phyloP scores from a whole-genome alignment of 305 asterid genomes.

The Rubia tinctorum region DNA sequence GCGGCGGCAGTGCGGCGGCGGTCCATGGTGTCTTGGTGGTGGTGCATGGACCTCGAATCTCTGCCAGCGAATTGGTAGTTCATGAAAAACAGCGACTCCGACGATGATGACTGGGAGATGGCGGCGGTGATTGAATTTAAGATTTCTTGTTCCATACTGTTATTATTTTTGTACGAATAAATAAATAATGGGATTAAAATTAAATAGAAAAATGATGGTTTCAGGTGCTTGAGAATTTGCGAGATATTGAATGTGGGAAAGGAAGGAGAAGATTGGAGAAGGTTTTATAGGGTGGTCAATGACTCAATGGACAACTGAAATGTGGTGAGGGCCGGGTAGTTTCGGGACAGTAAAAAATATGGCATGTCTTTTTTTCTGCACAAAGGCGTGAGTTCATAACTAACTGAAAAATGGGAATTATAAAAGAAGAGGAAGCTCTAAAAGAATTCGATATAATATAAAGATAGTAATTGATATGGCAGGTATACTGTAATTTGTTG shows the following conservation, averaged over 20 bases:
- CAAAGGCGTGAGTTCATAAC: too few species aligned
- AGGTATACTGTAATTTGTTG: too few species aligned
- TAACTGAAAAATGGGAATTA: too few species aligned
- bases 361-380: too few species aligned
- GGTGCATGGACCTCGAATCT: conserved; percentile 29
- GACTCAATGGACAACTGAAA: too few species aligned
- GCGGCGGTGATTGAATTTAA: conserved; percentile 3
- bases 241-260: conserved; percentile 11
- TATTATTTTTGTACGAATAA: background rate
- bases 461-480: too few species aligned
- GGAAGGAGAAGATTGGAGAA: conserved; percentile 8
- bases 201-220: background rate
- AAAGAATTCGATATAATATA: too few species aligned
- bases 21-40: conserved; percentile 51
- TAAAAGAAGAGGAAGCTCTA: too few species aligned
- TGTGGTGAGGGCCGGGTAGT: too few species aligned
- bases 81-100: conserved; percentile 16
- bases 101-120: background rate
- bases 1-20: conserved; percentile 30
- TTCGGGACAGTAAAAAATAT: too few species aligned
- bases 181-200: conserved; percentile 3
- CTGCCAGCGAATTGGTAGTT: conserved; percentile 6
- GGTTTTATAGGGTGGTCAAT: too few species aligned
- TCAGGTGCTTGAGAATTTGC: background rate
- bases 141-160: conserved; percentile 22